These are phyloP conservation scores for Scheffersomyces amazonensis DNA, from an alignment of 805 yeast species.

Conservation along the genomic window DNA sequence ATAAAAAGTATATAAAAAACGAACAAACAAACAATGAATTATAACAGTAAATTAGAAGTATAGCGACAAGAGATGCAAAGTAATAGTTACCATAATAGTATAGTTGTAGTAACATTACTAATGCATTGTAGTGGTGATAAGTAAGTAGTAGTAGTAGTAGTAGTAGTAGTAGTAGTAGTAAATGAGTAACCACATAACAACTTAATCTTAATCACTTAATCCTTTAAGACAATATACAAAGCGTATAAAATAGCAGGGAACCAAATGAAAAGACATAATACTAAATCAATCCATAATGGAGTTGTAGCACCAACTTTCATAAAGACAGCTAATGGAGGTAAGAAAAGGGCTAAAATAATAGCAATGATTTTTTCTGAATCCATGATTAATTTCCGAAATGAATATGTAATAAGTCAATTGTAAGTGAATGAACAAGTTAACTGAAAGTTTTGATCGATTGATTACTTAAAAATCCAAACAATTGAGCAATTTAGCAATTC, in stretches of 20 bases:
- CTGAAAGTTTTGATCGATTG: not conserved
- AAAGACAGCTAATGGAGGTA: conserved; percentile 79
- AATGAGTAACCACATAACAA: too few species aligned
- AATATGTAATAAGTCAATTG: not conserved
- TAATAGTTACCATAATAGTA: too few species aligned
- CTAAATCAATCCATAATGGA: conserved; percentile 61
- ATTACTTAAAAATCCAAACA: not conserved
- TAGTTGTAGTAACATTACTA: too few species aligned
- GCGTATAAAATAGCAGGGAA: conserved; percentile 85
- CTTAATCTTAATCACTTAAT: conserved; percentile 8
- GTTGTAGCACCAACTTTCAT: conserved; percentile 64
- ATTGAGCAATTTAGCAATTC: not conserved
- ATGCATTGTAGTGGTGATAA: too few species aligned
- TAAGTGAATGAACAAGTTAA: not conserved
- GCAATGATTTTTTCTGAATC: conserved; percentile 41
- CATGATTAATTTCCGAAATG: conserved; percentile 18
- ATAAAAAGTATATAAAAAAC: too few species aligned
- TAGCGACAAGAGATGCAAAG: too few species aligned
- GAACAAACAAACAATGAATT: too few species aligned
- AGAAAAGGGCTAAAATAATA: conserved; percentile 48
- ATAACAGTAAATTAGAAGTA: too few species aligned
- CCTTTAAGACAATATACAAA: conserved; percentile 52
- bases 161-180: too few species aligned
- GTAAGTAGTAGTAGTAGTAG: too few species aligned
- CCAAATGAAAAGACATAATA: conserved; percentile 60